A percentile compares a stretch with the other conserved stretches of the same genome.
Evolutionary conservation across 2,329 filamentous ascomycete species (phyloP).

Genomic region (Xylaria sp.): DNA sequence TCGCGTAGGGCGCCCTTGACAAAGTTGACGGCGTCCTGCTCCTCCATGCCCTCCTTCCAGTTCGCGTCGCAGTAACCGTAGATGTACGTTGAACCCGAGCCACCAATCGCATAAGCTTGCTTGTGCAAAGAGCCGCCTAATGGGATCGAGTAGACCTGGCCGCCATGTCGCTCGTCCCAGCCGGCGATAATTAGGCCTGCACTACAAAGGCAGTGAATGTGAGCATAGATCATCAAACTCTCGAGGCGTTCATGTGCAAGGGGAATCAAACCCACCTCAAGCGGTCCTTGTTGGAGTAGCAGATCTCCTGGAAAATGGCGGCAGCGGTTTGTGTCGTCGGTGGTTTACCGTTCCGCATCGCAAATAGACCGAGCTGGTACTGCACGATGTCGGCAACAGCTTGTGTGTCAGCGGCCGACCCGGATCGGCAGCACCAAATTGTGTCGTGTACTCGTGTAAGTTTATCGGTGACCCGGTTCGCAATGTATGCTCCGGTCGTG

Average conservation of each 20-base stretch:
- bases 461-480: slow-evolving; percentile 99
- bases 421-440: slow-evolving; percentile 99
- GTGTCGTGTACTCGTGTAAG: slow-evolving; percentile 98
- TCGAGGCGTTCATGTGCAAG: neutral
- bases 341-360: slow-evolving; percentile 86
- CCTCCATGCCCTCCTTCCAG: slow-evolving; percentile 95
- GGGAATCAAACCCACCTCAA: slow-evolving; percentile 71
- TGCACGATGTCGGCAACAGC: slow-evolving; percentile 98
- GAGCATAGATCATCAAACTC: slow-evolving; percentile 6
- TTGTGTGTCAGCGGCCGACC: slow-evolving; percentile 96
- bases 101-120: slow-evolving; percentile 93
- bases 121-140: slow-evolving; percentile 97
- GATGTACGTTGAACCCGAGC: slow-evolving; percentile 98
- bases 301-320: slow-evolving; percentile 96
- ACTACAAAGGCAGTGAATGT: slow-evolving; percentile 58
- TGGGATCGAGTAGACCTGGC: slow-evolving; percentile 97
- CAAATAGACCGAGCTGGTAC: slow-evolving; percentile 93
- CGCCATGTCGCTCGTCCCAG: slow-evolving; percentile 93
- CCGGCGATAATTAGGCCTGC: slow-evolving; percentile 99
- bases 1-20: slow-evolving; percentile 91
- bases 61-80: slow-evolving; percentile 98
- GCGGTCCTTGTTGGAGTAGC: slow-evolving; percentile 96
- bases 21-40: slow-evolving; percentile 88
- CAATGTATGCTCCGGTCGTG: slow-evolving; percentile 97
- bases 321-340: slow-evolving; percentile 96